Percentiles rank a stretch among this genome's conserved stretches.
These are phyloP conservation scores for Flaveria ramosissima DNA, from an alignment of 129 eudicot genomes.

Conservation along the genomic window DNA sequence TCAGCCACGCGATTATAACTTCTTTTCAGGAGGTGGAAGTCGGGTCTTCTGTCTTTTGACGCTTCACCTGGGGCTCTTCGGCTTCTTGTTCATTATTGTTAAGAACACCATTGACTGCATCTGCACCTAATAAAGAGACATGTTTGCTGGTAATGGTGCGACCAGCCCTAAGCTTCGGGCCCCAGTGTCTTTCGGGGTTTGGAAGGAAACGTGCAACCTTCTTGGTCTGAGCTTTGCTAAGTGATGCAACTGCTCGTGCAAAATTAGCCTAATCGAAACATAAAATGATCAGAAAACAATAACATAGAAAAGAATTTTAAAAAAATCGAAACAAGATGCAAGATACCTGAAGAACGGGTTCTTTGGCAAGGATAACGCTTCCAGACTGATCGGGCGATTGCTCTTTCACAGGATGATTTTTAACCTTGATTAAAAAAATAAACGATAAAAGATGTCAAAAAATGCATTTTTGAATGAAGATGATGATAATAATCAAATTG, in stretches of 20 bases:
- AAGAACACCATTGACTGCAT: slow-evolving; percentile 54
- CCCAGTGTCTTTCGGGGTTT: slow-evolving; percentile 93
- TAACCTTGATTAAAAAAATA: slow-evolving; percentile 46
- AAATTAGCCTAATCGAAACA: slow-evolving; percentile 67
- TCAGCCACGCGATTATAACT: slow-evolving; percentile 1
- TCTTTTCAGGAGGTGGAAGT: slow-evolving; percentile 47
- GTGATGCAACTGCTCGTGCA: slow-evolving; percentile 85
- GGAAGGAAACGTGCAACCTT: slow-evolving; percentile 92
- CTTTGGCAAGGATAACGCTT: slow-evolving; percentile 81
- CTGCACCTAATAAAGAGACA: slow-evolving; percentile 66
- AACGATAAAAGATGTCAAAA: neutral
- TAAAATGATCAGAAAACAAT: neutral
- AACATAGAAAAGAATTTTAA: neutral
- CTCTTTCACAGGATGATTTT: slow-evolving; percentile 88
- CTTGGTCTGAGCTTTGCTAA: slow-evolving; percentile 93
- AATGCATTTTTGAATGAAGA: neutral
- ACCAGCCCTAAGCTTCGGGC: slow-evolving; percentile 90
- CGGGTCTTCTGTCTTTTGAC: slow-evolving; percentile 70
- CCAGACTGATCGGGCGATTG: slow-evolving; percentile 85
- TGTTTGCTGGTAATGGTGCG: slow-evolving; percentile 86
- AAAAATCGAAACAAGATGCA: neutral
- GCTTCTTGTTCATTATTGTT: slow-evolving; percentile 52
- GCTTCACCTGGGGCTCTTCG: slow-evolving; percentile 75
- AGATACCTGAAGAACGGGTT: slow-evolving; percentile 79
- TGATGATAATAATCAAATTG: neutral